A percentile compares a stretch with the other conserved stretches of the same genome.
phyloP scores from a whole-genome alignment of 2,329 filamentous ascomycete species.

The Metarhizium brunneum region DNA sequence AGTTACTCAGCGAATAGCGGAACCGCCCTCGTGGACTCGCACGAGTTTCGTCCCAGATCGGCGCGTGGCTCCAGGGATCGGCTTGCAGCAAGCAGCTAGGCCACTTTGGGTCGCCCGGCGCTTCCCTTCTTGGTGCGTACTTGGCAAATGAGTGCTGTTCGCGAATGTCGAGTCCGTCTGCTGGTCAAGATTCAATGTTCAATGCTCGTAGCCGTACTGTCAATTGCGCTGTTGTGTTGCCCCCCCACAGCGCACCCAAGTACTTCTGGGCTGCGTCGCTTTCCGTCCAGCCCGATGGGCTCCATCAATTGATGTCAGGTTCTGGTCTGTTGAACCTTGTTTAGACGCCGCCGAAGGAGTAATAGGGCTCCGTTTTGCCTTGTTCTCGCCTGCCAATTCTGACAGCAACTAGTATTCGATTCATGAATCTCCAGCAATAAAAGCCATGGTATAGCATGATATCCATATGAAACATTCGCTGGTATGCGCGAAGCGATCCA shows the following conservation, averaged over 20 bases:
- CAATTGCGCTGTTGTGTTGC: too few relatives aligned
- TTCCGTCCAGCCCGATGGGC: too few relatives aligned
- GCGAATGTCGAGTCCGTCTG: too few relatives aligned
- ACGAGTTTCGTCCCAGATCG: conserved; percentile 17
- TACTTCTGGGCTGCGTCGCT: too few relatives aligned
- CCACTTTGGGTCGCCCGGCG: conserved; percentile 13
- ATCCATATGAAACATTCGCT: neutral
- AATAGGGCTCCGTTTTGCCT: neutral
- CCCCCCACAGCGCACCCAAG: too few relatives aligned
- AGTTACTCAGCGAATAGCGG: conserved; percentile 2
- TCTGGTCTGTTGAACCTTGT: neutral
- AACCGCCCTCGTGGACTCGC: conserved; percentile 5
- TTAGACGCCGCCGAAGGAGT: neutral
- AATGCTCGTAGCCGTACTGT: too few relatives aligned
- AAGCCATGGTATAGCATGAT: neutral
- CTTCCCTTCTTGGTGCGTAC: neutral
- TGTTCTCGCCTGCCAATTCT: neutral
- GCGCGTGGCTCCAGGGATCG: conserved; percentile 30
- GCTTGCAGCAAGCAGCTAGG: conserved; percentile 13
- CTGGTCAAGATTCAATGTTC: too few relatives aligned
- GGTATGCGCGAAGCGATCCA: neutral
- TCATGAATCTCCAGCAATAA: neutral
- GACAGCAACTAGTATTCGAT: neutral
- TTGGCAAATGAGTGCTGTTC: too few relatives aligned
- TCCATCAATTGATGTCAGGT: neutral